Evolutionary conservation across 1,284 basidiomycete species (phyloP).

Genomic region (Boletellus deceptivus): DNA sequence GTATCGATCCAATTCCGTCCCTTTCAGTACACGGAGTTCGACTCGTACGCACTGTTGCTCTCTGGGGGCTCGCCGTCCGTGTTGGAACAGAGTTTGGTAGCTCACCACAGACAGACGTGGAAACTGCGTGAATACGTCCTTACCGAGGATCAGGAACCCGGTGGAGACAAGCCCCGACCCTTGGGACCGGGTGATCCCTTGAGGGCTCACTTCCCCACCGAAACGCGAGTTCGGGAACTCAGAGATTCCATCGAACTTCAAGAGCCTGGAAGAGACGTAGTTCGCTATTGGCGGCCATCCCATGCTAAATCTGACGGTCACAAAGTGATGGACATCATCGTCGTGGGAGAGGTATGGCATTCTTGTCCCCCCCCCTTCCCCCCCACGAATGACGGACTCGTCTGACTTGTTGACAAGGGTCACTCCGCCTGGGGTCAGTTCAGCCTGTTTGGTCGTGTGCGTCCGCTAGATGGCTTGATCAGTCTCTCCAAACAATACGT

Average conservation of each 20-base stretch:
- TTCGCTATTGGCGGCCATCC: conserved; percentile 41
- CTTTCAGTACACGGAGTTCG: conserved; percentile 70
- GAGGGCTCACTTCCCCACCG: conserved; percentile 26
- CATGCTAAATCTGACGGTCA: not conserved
- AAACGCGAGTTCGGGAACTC: conserved; percentile 19
- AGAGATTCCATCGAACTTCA: conserved; percentile 18
- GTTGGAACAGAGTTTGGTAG: conserved; percentile 56
- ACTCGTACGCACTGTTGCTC: conserved; percentile 60
- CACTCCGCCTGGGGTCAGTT: conserved; percentile 83
- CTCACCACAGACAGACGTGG: conserved; percentile 75
- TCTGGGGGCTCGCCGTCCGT: conserved; percentile 57
- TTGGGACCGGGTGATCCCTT: conserved; percentile 38
- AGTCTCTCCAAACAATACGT: conserved; percentile 76
- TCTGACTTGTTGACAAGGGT: conserved; percentile 44
- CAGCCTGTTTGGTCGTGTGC: conserved; percentile 62
- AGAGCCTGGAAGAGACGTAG: conserved; percentile 25
- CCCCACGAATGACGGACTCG: not conserved
- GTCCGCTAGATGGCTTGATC: conserved; percentile 69
- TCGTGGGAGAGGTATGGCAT: conserved; percentile 61
- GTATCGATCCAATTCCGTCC: not conserved
- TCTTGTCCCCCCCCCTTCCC: not conserved
- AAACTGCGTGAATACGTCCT: conserved; percentile 71
- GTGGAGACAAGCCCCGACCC: conserved; percentile 6
- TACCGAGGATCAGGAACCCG: conserved; percentile 26
- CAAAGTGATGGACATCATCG: conserved; percentile 51